A percentile compares a stretch with the other conserved stretches of the same genome.
These are phyloP conservation scores for Schizothecium vesticola DNA, from an alignment of 495 filamentous ascomycete genomes.

Conservation along the genomic window DNA sequence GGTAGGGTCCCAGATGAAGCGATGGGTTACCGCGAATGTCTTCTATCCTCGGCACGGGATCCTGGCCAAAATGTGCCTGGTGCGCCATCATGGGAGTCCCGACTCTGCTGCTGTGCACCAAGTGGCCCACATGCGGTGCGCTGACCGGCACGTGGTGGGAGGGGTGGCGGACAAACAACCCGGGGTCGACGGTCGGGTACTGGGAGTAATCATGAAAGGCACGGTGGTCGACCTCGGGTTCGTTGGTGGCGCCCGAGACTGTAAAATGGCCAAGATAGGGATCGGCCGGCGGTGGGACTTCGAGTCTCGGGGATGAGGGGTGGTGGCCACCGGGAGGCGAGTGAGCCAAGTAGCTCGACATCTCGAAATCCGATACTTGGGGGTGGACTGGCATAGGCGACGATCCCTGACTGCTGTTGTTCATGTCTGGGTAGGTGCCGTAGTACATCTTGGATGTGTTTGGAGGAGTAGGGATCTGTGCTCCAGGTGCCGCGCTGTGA, in stretches of 20 bases:
- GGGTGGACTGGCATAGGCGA: conserved; percentile 34
- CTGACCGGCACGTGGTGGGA: conserved; percentile 16
- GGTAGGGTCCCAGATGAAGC: conserved; percentile 15
- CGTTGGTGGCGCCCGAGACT: conserved; percentile 23
- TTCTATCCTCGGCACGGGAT: conserved; percentile 21
- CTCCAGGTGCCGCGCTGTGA: conserved; percentile 24
- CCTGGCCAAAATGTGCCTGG: conserved; percentile 19
- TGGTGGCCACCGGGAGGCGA: conserved; percentile 24
- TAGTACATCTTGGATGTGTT: conserved; percentile 40
- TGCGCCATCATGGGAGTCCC: conserved; percentile 19
- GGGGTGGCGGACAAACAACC: conserved; percentile 9
- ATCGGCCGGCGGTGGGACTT: conserved; percentile 27
- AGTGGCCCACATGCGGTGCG: conserved; percentile 23
- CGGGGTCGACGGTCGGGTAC: conserved; percentile 11
- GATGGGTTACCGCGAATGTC: conserved; percentile 24
- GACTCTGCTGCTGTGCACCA: conserved; percentile 19
- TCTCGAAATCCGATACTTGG: conserved; percentile 28
- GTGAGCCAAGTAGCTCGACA: conserved; percentile 27
- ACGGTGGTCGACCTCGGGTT: conserved; percentile 24
- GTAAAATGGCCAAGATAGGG: conserved; percentile 29
- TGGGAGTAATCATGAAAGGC: conserved; percentile 19
- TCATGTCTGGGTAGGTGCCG: conserved; percentile 25
- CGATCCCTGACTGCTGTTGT: conserved; percentile 28
- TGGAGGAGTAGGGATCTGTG: conserved; percentile 42
- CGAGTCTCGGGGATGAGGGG: conserved; percentile 27